phyloP scores from a whole-genome alignment of 148 eudicot species.

The Bassia scoparia region DNA sequence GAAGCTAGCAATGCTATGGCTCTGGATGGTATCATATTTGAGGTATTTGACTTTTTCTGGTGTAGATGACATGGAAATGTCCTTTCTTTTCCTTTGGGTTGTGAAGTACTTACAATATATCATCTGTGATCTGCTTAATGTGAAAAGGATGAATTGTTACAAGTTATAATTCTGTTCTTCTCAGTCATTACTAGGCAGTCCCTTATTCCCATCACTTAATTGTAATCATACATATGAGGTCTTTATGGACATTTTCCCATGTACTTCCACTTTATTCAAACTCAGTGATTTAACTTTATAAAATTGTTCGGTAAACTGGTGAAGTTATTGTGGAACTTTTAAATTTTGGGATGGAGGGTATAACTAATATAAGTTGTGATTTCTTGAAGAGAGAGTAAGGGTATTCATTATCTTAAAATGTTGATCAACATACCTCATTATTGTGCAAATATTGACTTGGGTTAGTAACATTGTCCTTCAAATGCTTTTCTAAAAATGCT shows the following conservation, averaged over 20 bases:
- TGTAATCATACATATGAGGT: no score
- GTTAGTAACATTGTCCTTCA: neutral
- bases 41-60: slow-evolving; percentile 27
- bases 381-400: neutral
- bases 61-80: neutral
- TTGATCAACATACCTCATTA: neutral
- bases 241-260: no score
- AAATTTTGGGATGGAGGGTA: no score
- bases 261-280: no score
- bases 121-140: neutral
- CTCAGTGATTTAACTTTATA: no score
- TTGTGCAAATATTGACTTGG: neutral
- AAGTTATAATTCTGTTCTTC: neutral
- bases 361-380: no score
- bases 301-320: no score
- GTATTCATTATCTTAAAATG: no score
- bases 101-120: neutral
- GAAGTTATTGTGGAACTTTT: no score
- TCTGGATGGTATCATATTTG: slow-evolving; percentile 61
- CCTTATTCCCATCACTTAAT: no score
- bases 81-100: neutral
- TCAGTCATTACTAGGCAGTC: neutral
- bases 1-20: slow-evolving; percentile 92
- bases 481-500: neutral
- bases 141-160: neutral